Conservation (phyloP, 2,329 filamentous ascomycete species). For the Diaporthe velutina region DNA sequence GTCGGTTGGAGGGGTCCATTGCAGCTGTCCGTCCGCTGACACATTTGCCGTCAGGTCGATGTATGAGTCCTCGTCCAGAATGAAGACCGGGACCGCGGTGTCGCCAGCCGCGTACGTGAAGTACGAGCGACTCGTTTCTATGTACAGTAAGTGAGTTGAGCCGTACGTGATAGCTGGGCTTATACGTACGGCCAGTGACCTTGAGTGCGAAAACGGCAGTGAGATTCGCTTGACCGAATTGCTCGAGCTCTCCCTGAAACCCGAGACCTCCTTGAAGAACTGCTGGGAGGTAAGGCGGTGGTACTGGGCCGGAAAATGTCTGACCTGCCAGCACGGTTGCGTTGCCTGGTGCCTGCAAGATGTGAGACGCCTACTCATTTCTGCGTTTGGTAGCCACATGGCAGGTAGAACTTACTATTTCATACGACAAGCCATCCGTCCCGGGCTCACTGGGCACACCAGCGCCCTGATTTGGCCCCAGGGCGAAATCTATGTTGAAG, state of each 20-base stretch:
- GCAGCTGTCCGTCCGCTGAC: constrained; percentile 17
- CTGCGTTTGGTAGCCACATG: constrained; percentile 45
- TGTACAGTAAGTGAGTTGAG: background rate
- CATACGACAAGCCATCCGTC: constrained; percentile 12
- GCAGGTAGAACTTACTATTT: constrained; percentile 47
- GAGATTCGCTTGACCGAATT: constrained; percentile 16
- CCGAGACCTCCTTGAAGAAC: constrained; percentile 18
- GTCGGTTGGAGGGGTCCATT: background rate
- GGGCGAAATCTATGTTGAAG: constrained; percentile 58
- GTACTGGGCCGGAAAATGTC: constrained; percentile 24
- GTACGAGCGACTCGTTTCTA: background rate
- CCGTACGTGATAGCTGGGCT: background rate
- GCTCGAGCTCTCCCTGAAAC: constrained; percentile 13
- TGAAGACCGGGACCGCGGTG: background rate
- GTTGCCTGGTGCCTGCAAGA: constrained; percentile 27
- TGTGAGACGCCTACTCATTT: constrained; percentile 32
- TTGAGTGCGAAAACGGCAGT: constrained; percentile 23
- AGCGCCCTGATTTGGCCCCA: constrained; percentile 61
- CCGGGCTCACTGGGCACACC: constrained; percentile 49
- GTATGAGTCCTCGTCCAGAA: constrained; percentile 31
- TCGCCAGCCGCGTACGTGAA: background rate
- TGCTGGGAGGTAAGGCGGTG: constrained; percentile 21
- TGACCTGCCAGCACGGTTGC: constrained; percentile 6
- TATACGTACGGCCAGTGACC: constrained; percentile 8
- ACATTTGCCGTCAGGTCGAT: constrained; percentile 33